These are phyloP conservation scores for Cephaloascus albidus DNA, from an alignment of 805 yeast species.

Conservation along the genomic window DNA sequence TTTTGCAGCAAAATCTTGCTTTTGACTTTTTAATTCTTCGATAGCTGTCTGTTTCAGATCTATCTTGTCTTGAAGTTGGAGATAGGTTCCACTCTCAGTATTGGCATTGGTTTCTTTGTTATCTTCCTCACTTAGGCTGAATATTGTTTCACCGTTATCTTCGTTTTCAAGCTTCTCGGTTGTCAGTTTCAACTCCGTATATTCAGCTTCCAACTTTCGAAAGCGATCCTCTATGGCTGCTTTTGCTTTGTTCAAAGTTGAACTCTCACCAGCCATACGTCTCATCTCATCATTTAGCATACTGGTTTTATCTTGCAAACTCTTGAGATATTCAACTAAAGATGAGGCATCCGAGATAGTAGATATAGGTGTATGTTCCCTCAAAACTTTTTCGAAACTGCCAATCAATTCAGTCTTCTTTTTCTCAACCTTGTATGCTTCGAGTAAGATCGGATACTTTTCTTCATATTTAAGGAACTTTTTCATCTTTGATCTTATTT, in stretches of 20 bases:
- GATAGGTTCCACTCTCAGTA: no score
- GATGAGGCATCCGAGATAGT: constrained; percentile 64
- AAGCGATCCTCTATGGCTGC: background rate
- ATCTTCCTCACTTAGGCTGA: background rate
- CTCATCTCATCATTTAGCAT: constrained; percentile 61
- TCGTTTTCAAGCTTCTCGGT: background rate
- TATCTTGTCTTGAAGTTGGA: no score
- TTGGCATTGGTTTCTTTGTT: no score
- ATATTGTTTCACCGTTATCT: background rate
- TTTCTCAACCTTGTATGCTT: constrained; percentile 81
- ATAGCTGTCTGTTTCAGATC: no score
- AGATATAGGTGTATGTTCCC: constrained; percentile 75
- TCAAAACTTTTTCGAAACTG: constrained; percentile 57
- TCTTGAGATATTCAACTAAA: constrained; percentile 59
- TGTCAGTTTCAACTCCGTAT: constrained; percentile 1
- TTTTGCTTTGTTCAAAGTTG: constrained; percentile 1
- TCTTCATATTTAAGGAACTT: constrained; percentile 84
- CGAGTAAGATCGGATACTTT: constrained; percentile 76
- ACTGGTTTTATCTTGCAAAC: constrained; percentile 48
- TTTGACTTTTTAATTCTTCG: background rate
- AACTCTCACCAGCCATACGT: constrained; percentile 24
- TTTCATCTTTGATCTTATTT: constrained; percentile 50
- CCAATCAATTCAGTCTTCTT: constrained; percentile 49
- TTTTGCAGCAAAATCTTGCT: background rate
- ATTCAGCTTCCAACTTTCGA: constrained; percentile 6